A percentile compares a stretch with the other conserved stretches of the same genome.
Conservation (phyloP, 2,329 filamentous ascomycete genomes). For the Fusarium foetens region DNA sequence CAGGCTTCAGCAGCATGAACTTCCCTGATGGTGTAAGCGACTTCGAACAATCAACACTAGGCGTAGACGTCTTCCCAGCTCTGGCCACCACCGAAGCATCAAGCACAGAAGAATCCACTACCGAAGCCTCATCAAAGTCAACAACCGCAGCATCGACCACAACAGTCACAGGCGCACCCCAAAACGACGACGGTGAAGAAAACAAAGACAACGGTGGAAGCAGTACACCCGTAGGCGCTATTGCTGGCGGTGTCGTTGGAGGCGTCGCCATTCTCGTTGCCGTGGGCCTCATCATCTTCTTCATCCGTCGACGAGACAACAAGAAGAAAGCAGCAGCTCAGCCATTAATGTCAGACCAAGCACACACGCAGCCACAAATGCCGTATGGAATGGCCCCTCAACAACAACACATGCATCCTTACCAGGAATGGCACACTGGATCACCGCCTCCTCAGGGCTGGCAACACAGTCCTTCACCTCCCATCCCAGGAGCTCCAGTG, state of each 20-base stretch:
- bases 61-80: constrained; percentile 11
- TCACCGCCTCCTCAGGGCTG: constrained; percentile 15
- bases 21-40: constrained; percentile 2
- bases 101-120: not conserved
- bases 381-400: constrained; percentile 5
- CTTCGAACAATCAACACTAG: not conserved
- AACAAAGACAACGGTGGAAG: not conserved
- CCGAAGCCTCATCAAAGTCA: not conserved
- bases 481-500: not conserved
- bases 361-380: constrained; percentile 15
- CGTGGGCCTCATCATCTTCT: constrained; percentile 13
- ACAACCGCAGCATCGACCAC: not conserved
- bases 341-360: constrained; percentile 9
- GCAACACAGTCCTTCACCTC: constrained; percentile 9
- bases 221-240: constrained; percentile 19
- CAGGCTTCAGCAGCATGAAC: constrained; percentile 20
- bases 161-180: not conserved
- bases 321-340: constrained; percentile 9
- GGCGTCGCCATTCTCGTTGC: constrained; percentile 17
- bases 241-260: constrained; percentile 30
- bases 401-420: constrained; percentile 2
- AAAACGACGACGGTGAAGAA: not conserved
- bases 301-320: constrained; percentile 28
- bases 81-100: constrained; percentile 1
- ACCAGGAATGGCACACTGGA: constrained; percentile 16